Conservation (phyloP, 2,329 filamentous ascomycete species). For the Fusarium guadeloupense region DNA sequence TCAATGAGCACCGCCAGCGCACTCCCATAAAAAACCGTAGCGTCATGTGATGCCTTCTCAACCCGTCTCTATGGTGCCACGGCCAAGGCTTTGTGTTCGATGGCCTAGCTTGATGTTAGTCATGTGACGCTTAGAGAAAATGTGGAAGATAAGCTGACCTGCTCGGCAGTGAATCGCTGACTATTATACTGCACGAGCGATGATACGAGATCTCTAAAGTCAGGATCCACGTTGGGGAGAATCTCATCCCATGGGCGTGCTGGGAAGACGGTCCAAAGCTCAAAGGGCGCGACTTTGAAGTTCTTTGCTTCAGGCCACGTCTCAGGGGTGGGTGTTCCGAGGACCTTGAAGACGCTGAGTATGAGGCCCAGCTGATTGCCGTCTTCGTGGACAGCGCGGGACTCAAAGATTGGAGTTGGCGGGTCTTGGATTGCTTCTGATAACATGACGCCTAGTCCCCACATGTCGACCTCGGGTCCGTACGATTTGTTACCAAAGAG, state of each 20-base stretch:
- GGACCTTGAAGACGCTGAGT: conserved; percentile 87
- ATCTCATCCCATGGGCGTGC: conserved; percentile 74
- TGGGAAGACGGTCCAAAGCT: conserved; percentile 84
- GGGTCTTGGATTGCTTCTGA: conserved; percentile 73
- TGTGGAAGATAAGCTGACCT: conserved; percentile 41
- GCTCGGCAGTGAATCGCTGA: conserved; percentile 70
- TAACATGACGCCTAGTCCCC: conserved; percentile 85
- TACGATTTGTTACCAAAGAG: conserved; percentile 86
- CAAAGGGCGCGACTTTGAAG: conserved; percentile 83
- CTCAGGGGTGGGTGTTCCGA: conserved; percentile 84
- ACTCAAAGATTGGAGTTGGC: conserved; percentile 79
- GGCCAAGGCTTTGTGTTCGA: conserved; percentile 33
- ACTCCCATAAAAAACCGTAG: background rate
- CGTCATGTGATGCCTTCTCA: background rate
- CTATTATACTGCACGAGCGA: conserved; percentile 78
- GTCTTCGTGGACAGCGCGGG: conserved; percentile 75
- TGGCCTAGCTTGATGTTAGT: conserved; percentile 31
- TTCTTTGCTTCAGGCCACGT: conserved; percentile 81
- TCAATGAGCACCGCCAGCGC: background rate
- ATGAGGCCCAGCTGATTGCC: conserved; percentile 93
- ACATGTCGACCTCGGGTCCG: conserved; percentile 80
- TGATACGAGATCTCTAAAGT: conserved; percentile 72
- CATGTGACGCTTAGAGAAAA: background rate
- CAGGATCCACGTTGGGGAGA: conserved; percentile 66
- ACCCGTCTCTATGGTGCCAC: background rate